Conservation (phyloP, 1,284 basidiomycete species). For the Rhodotorula sp. region DNA sequence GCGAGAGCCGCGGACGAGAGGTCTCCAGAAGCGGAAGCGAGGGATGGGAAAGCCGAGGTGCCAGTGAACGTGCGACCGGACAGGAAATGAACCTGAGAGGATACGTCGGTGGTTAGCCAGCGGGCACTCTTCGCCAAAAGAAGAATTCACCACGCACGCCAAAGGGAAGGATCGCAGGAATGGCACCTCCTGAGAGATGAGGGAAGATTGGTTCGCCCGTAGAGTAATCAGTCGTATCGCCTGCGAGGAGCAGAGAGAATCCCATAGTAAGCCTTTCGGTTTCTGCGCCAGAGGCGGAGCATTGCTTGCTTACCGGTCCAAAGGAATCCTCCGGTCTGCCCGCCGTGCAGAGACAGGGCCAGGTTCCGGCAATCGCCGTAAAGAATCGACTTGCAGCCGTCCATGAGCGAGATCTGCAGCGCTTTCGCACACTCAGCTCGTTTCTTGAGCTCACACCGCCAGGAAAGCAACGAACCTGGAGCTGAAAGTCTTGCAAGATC, state of each 20-base stretch:
- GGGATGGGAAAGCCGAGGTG: slow-evolving; percentile 20
- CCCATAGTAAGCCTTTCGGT: too few species aligned
- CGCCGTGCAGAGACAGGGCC: slow-evolving; percentile 64
- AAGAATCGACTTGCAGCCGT: slow-evolving; percentile 83
- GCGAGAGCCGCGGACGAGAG: background rate
- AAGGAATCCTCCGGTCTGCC: slow-evolving; percentile 70
- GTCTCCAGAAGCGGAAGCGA: background rate
- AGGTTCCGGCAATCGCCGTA: slow-evolving; percentile 75
- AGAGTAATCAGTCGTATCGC: slow-evolving; percentile 23
- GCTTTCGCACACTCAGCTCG: background rate
- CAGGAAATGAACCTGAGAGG: slow-evolving; percentile 32
- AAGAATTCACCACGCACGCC: slow-evolving; percentile 17
- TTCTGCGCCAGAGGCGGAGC: too few species aligned
- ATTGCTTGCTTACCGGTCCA: slow-evolving; percentile 27
- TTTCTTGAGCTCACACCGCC: background rate
- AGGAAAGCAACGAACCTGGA: slow-evolving; percentile 55
- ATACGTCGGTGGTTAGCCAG: background rate
- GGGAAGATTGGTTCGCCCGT: slow-evolving; percentile 35
- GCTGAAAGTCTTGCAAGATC: slow-evolving; percentile 91
- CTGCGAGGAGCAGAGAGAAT: background rate
- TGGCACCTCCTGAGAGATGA: slow-evolving; percentile 26
- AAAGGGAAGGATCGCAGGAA: slow-evolving; percentile 23
- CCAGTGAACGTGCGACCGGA: slow-evolving; percentile 28
- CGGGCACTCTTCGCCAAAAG: background rate
- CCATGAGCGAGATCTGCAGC: slow-evolving; percentile 73